phyloP scores from a whole-genome alignment of 2,329 filamentous ascomycete species.

The Macrophomina phaseolina region DNA sequence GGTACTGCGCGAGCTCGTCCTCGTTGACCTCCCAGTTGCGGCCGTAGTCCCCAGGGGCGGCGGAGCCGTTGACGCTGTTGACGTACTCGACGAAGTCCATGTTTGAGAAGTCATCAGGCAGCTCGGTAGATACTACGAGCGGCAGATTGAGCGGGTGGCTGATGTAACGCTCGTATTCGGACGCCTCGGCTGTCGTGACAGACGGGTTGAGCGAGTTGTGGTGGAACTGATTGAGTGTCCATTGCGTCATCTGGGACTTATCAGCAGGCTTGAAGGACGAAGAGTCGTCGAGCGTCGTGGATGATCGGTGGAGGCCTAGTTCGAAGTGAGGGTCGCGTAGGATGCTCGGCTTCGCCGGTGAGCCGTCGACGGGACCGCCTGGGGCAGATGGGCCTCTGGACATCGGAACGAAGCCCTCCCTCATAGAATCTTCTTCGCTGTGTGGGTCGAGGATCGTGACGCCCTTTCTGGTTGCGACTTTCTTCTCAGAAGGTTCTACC shows the following conservation, averaged over 20 bases:
- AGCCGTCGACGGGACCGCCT: slow-evolving; percentile 36
- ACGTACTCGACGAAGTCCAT: slow-evolving; percentile 82
- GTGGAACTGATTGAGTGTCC: slow-evolving; percentile 87
- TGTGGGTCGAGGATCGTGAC: slow-evolving; percentile 72
- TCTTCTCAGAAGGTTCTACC: slow-evolving; percentile 61
- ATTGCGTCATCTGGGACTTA: slow-evolving; percentile 82
- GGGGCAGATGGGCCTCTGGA: slow-evolving; percentile 31
- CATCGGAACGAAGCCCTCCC: slow-evolving; percentile 2
- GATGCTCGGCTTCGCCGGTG: slow-evolving; percentile 48
- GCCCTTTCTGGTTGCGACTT: slow-evolving; percentile 64
- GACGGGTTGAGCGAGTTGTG: slow-evolving; percentile 84
- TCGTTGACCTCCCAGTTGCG: slow-evolving; percentile 59
- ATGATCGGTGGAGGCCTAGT: slow-evolving; percentile 33
- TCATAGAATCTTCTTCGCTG: slow-evolving; percentile 40
- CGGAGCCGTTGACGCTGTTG: slow-evolving; percentile 68
- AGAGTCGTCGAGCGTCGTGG: slow-evolving; percentile 34
- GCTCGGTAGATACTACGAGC: slow-evolving; percentile 74
- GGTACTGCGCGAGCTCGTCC: slow-evolving; percentile 74
- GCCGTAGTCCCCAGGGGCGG: slow-evolving; percentile 45
- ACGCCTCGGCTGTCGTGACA: slow-evolving; percentile 75
- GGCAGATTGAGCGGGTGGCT: slow-evolving; percentile 88
- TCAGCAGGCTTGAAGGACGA: slow-evolving; percentile 62
- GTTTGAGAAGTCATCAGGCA: slow-evolving; percentile 60
- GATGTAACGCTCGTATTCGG: slow-evolving; percentile 89
- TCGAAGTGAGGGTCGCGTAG: slow-evolving; percentile 48